A percentile compares a stretch with the other conserved stretches of the same genome.
These are phyloP conservation scores for Pyricularia grisea DNA, from an alignment of 2,329 filamentous ascomycete species.

Conservation along the genomic window DNA sequence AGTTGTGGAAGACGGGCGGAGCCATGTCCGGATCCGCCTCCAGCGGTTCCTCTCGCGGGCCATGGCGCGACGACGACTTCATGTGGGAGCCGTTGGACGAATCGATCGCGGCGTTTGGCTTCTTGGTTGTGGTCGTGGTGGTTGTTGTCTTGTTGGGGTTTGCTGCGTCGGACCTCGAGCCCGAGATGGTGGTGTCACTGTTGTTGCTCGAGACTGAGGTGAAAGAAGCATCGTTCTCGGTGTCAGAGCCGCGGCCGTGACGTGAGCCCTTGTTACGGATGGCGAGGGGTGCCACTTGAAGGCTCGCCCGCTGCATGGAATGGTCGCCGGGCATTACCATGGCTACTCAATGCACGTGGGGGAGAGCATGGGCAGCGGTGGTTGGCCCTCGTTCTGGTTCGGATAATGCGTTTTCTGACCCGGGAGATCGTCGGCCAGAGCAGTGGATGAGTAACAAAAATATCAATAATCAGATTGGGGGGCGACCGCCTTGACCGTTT, in stretches of 20 bases:
- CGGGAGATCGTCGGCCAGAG: not conserved
- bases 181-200: conserved; percentile 12
- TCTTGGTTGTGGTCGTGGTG: not conserved
- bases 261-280: conserved; percentile 32
- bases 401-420: not conserved
- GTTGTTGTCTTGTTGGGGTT: conserved; percentile 1
- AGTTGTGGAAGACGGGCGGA: conserved; percentile 78
- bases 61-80: conserved; percentile 69
- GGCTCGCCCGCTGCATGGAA: conserved; percentile 40
- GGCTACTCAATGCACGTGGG: conserved; percentile 22
- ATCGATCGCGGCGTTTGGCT: conserved; percentile 18
- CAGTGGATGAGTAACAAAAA: not conserved
- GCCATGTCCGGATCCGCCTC: conserved; percentile 31
- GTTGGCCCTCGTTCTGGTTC: not conserved
- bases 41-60: conserved; percentile 50
- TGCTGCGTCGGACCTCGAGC: not conserved
- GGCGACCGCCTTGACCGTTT: not conserved
- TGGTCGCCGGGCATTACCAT: conserved; percentile 38
- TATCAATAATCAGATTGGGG: not conserved
- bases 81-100: conserved; percentile 50
- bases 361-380: conserved; percentile 25
- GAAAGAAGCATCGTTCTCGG: conserved; percentile 17
- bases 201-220: conserved; percentile 10
- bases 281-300: conserved; percentile 50
- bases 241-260: conserved; percentile 11